Base-by-base conservation (phyloP, 192 early-diverging fungal species). In the Kappamyces sp. region DNA sequence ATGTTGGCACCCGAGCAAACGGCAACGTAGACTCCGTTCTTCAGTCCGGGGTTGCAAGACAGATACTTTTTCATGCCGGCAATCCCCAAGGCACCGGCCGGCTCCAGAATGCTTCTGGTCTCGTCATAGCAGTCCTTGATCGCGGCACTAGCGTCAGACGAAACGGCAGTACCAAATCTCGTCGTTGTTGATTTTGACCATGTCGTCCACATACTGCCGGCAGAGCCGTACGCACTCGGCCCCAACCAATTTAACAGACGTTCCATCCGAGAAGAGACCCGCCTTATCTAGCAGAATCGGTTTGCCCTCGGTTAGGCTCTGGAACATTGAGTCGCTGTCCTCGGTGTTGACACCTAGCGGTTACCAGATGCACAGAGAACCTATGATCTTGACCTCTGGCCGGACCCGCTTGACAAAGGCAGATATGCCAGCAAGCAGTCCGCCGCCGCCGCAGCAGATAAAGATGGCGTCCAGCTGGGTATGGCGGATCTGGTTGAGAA, bases 231-330 rank as follows among this genome's bases (percentile, higher is more conserved):
- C 55, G 48, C 42, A 58, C 54, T 80, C 77, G 3, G 22, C 31
- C 9, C 75, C 77, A n/a, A 72, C 62, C 12, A 86, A 60, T 12
- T 53, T 30, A 8, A 80, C 69, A 22, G 67, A 57, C 5, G 78
- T 77, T 15, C 78, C 78, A 46, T 80, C 78, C 15, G 73, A 62
- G 47, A 80, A 80, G 37, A 80, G 58, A 11, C 78, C 78, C 42
- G 66, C 76, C 47, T 63, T 49, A 12, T 42, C 33, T 14, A 80
- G 49, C 49, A 73, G 64, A 14, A 76, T 59, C 8, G 55, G 58
- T 15, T 60, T 48, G 22, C 72, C 73, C 36, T 54, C n/a, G 11
- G 45, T 47, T 4, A 80, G 62, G 2, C 67, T 75, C 47, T 77
- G 77, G 46, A 58, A 66, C 73, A 80, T 76, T 8, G 54, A 46